phyloP scores from a whole-genome alignment of 345 rosid species.

The Durio zibethinus region DNA sequence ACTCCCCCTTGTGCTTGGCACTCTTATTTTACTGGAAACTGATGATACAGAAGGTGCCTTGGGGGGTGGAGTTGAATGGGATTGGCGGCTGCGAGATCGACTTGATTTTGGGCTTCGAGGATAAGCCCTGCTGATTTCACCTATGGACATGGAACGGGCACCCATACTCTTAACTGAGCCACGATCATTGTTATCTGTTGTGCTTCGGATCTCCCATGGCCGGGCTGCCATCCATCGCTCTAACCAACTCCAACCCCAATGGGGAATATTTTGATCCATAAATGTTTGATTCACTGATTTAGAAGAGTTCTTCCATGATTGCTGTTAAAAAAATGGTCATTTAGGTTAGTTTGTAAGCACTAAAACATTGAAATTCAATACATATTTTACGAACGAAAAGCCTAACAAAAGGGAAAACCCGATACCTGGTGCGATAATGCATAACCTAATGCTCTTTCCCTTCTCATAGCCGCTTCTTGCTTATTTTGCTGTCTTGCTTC shows the following conservation, averaged over 20 bases:
- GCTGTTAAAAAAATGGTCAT: constrained; percentile 36
- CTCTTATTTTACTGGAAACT: constrained; percentile 30
- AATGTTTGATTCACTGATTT: constrained; percentile 48
- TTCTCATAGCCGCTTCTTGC: constrained; percentile 78
- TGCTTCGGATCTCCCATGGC: constrained; percentile 61
- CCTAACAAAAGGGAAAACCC: background rate
- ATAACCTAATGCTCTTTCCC: constrained; percentile 90
- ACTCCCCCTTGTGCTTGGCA: constrained; percentile 43
- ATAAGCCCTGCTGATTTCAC: constrained; percentile 48
- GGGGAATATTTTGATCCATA: constrained; percentile 68
- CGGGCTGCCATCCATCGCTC: constrained; percentile 90
- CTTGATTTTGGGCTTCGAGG: constrained; percentile 34
- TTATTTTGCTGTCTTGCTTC: constrained; percentile 55
- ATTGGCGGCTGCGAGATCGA: constrained; percentile 39
- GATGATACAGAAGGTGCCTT: constrained; percentile 41
- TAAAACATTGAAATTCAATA: background rate
- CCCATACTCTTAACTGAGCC: constrained; percentile 54
- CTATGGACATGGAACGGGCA: constrained; percentile 44
- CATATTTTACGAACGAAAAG: background rate
- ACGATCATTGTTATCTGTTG: constrained; percentile 44
- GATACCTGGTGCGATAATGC: constrained; percentile 85
- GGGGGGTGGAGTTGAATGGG: constrained; percentile 51
- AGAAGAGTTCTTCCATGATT: constrained; percentile 54
- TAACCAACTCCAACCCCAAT: constrained; percentile 99
- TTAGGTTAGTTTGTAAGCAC: background rate